phyloP scores from a whole-genome alignment of 495 filamentous ascomycete species.

The Saxophila tyrrhenica region DNA sequence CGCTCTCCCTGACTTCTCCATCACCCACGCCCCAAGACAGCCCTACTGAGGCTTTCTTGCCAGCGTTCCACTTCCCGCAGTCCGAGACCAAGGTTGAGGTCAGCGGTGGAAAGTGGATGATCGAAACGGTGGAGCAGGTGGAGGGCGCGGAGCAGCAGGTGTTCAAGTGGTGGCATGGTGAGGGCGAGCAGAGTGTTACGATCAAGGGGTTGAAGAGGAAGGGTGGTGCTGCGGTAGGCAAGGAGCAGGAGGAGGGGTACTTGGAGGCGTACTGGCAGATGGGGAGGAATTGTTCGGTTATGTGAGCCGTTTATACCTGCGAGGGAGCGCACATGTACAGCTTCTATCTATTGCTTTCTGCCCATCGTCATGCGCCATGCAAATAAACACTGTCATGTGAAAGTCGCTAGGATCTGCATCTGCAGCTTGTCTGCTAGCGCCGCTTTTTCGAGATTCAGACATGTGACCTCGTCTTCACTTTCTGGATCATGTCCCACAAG shows the following conservation, averaged over 20 bases:
- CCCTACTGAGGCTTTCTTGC: conserved; percentile 78
- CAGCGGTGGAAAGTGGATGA: conserved; percentile 76
- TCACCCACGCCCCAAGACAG: conserved; percentile 37
- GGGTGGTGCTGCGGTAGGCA: conserved; percentile 34
- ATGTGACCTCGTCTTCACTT: too few relatives aligned
- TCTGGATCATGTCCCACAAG: too few relatives aligned
- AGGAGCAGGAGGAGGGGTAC: conserved; percentile 51
- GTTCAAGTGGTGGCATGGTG: conserved; percentile 82
- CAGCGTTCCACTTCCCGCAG: conserved; percentile 86
- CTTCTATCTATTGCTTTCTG: neutral
- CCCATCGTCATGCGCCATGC: too few relatives aligned
- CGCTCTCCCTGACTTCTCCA: conserved; percentile 23
- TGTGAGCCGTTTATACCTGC: conserved; percentile 24
- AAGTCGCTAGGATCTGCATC: too few relatives aligned
- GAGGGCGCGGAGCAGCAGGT: conserved; percentile 53
- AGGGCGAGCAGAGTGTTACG: conserved; percentile 69
- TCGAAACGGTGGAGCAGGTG: conserved; percentile 56
- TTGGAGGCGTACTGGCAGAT: conserved; percentile 37
- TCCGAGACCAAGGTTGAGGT: conserved; percentile 55
- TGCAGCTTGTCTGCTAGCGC: too few relatives aligned
- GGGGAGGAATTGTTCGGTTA: conserved; percentile 33
- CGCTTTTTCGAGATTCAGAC: too few relatives aligned
- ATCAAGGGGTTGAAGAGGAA: conserved; percentile 63
- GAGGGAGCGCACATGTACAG: too few relatives aligned
- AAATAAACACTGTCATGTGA: too few relatives aligned